Percentiles rank a stretch among this genome's conserved stretches.
phyloP scores from a whole-genome alignment of 2,329 filamentous ascomycete species.

The Scleromitrula shiraiana region DNA sequence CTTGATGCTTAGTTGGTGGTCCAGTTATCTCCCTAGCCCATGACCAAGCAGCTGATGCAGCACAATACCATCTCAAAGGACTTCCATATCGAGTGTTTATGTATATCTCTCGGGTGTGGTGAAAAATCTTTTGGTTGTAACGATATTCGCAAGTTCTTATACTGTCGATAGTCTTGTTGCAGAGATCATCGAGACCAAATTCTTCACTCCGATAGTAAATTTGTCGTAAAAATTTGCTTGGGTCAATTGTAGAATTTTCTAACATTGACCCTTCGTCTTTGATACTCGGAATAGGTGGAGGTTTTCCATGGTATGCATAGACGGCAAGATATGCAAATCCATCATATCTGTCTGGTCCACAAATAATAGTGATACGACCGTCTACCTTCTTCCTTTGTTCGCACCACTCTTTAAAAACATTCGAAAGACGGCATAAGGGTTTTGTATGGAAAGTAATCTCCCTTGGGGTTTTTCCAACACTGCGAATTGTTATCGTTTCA shows the following conservation, averaged over 20 bases:
- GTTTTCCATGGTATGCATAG: constrained; percentile 2
- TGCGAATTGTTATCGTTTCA: neutral
- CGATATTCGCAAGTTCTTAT: neutral
- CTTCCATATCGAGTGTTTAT: neutral
- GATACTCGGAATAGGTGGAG: neutral
- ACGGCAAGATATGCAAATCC: constrained; percentile 1
- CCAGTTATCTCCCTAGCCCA: constrained; percentile 5
- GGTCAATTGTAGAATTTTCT: neutral
- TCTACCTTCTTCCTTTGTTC: neutral
- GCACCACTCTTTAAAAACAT: neutral
- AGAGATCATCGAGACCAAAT: neutral
- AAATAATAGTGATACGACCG: neutral
- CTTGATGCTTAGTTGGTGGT: neutral
- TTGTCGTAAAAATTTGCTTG: neutral
- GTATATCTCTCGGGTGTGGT: neutral
- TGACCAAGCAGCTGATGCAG: constrained; percentile 3
- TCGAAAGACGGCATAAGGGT: constrained; percentile 1
- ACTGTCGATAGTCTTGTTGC: constrained; percentile 1
- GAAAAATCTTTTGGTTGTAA: neutral
- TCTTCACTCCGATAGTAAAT: constrained; percentile 2
- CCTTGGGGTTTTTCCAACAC: neutral
- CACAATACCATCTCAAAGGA: constrained; percentile 2
- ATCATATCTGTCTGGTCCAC: neutral
- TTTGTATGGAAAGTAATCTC: constrained; percentile 4
- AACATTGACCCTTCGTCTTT: too few species aligned